Conservation (phyloP, 2,329 filamentous ascomycete genomes). For the Colletotrichum viniferum region DNA sequence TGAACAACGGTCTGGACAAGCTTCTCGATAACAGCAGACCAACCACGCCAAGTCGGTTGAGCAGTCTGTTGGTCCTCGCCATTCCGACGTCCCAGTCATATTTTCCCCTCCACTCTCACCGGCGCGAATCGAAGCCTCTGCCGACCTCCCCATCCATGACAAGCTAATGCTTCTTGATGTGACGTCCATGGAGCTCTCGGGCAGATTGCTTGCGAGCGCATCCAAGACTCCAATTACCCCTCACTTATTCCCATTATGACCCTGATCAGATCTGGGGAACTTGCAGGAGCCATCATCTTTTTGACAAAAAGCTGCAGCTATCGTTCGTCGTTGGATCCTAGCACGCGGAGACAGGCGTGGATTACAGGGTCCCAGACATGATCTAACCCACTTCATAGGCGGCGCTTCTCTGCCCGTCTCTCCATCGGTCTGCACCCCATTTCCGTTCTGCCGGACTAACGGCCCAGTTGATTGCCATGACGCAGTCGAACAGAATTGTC, state of each 20-base stretch:
- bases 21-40: neutral
- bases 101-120: neutral
- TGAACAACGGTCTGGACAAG: neutral
- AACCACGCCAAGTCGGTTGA: neutral
- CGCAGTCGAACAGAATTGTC: neutral
- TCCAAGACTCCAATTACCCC: conserved; percentile 6
- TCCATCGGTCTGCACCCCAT: neutral
- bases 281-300: neutral
- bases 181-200: neutral
- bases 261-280: neutral
- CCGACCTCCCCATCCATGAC: neutral
- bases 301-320: neutral
- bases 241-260: neutral
- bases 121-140: neutral
- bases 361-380: neutral
- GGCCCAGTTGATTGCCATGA: neutral
- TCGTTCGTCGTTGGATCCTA: neutral
- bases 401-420: neutral
- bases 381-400: neutral
- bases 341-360: neutral
- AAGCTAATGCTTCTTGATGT: neutral
- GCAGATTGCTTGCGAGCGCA: neutral
- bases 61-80: neutral
- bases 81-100: neutral
- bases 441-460: neutral